These are phyloP conservation scores for Dorcoceras hygrometricum DNA, from an alignment of 257 asterid species.

Conservation along the genomic window DNA sequence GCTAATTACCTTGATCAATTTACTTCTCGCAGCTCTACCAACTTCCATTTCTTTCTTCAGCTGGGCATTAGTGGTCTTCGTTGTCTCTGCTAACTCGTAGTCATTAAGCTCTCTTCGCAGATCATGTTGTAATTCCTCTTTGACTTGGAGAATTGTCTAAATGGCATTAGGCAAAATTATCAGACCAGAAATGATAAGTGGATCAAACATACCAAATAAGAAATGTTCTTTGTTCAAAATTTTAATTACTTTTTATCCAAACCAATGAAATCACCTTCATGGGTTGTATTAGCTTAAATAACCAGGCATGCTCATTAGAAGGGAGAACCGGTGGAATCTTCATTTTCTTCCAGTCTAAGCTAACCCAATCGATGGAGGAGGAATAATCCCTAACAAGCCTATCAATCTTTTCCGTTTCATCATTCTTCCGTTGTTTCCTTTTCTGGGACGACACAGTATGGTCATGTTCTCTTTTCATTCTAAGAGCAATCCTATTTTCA, in stretches of 20 bases:
- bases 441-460: conserved; percentile 28
- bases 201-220: background rate
- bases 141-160: conserved; percentile 43
- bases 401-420: conserved; percentile 47
- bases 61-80: conserved; percentile 27
- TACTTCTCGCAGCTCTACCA: conserved; percentile 52
- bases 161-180: background rate
- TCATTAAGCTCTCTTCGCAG: conserved; percentile 43
- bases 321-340: conserved; percentile 86
- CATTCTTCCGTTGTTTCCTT: conserved; percentile 29
- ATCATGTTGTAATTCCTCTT: conserved; percentile 34
- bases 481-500: conserved; percentile 63
- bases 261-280: conserved; percentile 58
- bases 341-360: conserved; percentile 84
- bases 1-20: conserved; percentile 41
- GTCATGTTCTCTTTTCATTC: conserved; percentile 45
- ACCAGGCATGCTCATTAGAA: conserved; percentile 74
- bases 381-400: conserved; percentile 76
- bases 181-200: background rate
- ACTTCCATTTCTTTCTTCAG: conserved; percentile 40
- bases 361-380: conserved; percentile 44
- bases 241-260: background rate
- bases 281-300: conserved; percentile 79
- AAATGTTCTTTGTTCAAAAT: background rate
- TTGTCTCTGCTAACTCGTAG: conserved; percentile 35